Evolutionary conservation across 2,329 filamentous ascomycete genomes (phyloP), one percentile per base, ranked within the genome.

Genomic region (Fusarium pseudocircinatum): DNA sequence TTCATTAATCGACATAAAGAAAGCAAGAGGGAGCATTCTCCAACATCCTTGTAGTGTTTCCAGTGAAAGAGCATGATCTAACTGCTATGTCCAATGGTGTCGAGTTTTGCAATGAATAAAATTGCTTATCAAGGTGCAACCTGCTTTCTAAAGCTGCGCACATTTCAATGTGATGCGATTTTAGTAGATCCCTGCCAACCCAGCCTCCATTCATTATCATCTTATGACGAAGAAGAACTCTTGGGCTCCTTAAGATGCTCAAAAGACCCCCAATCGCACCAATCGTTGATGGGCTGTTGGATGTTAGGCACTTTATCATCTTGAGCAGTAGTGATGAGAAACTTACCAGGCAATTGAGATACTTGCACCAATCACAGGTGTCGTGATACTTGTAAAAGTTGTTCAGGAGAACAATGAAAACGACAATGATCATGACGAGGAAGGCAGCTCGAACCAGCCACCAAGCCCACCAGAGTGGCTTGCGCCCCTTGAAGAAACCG

Each of bases 391-490:
- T 89, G 83, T 98, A 98, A 81, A 99, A 99, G 84, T 98, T 96
- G 80, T 95, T 91, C 68, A 98, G 82, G 60, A 99, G 85, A 49
- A 98, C 84, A 69, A 97, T 93, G 81, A 98, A 98, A 3, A 92
- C 92, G 44, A 97, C 88, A 40, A 97, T 86, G 39, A 95, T 93
- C n/a, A 91, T 88, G 13, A 97, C 88, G 58, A 99, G 84, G 30
- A 93, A 92, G 1, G 88, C 94, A 2, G 89, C 93, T 24, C 96
- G 90, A 34, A 98, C 87, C 28, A 97, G 83, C 96, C 96, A 98
- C 96, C 96, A 99, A 11, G 86, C 93, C 96, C 96, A 99, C 96
- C 96, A 99, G 13, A 97, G 87, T 28, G 93, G 93, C 81, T 97
- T 97, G 24, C 96, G 89, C 26, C 94, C 94, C 81, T 95, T 96